These are phyloP conservation scores for Asterionellopsis glacialis DNA, from an alignment of 108 stramenopile genomes.

Conservation along the genomic window DNA sequence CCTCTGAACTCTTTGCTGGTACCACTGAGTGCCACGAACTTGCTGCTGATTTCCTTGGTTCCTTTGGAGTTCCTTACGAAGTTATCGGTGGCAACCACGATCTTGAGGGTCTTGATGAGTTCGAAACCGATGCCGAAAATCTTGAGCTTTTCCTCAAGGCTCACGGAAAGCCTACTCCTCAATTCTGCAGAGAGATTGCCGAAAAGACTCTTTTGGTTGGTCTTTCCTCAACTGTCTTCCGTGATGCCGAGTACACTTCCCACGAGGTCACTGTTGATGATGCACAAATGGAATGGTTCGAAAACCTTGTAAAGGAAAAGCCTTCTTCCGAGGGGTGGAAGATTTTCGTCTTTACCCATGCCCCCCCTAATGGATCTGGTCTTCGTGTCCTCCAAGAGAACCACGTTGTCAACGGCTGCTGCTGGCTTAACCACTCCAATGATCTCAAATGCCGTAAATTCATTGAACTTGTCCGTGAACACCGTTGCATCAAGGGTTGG, in stretches of 20 bases:
- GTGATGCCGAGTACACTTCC: conserved; percentile 64
- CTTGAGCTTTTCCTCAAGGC: conserved; percentile 43
- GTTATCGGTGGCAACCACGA: conserved; percentile 18
- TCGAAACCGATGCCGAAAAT: conserved; percentile 70
- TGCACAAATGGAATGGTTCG: conserved; percentile 74
- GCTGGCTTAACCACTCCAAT: conserved; percentile 60
- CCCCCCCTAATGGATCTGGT: conserved; percentile 75
- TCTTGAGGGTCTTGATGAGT: conserved; percentile 81
- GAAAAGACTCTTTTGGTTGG: conserved; percentile 74
- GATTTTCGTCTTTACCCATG: conserved; percentile 77
- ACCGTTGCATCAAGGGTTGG: conserved; percentile 75
- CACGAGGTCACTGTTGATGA: conserved; percentile 80
- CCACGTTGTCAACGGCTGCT: conserved; percentile 65
- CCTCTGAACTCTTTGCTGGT: conserved; percentile 12
- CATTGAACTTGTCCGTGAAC: conserved; percentile 61
- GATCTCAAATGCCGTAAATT: conserved; percentile 52
- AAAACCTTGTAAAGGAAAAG: conserved; percentile 39
- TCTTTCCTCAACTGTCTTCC: conserved; percentile 66
- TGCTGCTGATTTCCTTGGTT: conserved; percentile 4
- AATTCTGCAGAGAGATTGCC: conserved; percentile 58
- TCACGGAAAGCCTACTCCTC: conserved; percentile 55
- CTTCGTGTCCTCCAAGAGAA: conserved; percentile 74
- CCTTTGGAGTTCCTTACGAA: conserved; percentile 9
- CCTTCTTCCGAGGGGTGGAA: conserved; percentile 71
- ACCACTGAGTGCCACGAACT: conserved; percentile 13